These are phyloP conservation scores for Pelargonium myrrhifolium DNA, from an alignment of 441 rosid genomes.

Conservation along the genomic window DNA sequence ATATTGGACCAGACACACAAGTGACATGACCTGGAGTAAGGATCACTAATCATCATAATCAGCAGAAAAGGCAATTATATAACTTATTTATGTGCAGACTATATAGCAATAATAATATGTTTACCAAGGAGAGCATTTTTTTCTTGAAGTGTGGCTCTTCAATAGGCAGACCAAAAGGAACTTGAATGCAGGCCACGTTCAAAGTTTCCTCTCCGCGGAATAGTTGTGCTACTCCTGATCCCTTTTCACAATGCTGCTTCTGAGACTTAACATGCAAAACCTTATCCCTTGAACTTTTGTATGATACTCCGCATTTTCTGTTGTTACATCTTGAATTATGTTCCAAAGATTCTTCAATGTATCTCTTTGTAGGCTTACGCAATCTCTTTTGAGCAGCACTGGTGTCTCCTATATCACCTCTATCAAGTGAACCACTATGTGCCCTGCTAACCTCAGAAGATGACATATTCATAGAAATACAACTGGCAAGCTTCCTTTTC, in stretches of 20 bases:
- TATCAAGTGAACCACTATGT: background rate
- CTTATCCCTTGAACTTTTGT: conserved; percentile 5
- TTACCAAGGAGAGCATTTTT: conserved; percentile 3
- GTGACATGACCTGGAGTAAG: background rate
- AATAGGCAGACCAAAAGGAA: conserved; percentile 4
- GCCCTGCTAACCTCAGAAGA: background rate
- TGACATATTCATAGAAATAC: background rate
- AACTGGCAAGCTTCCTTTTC: background rate
- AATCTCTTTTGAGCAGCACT: background rate
- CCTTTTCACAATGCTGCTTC: background rate
- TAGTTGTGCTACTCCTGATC: conserved; percentile 2
- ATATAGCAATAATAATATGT: background rate
- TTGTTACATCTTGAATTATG: background rate
- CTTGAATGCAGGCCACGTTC: conserved; percentile 4
- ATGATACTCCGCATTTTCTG: conserved; percentile 1
- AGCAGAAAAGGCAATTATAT: background rate
- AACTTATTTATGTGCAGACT: background rate
- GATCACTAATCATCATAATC: background rate
- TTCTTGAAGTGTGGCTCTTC: conserved; percentile 2
- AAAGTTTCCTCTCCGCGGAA: background rate
- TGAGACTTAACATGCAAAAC: background rate
- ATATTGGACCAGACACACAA: background rate
- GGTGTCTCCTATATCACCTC: background rate
- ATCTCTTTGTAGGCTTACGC: conserved; percentile 6
- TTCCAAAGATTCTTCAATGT: background rate